Evolutionary conservation across 371 early-diverging fungal genomes (phyloP), one percentile per base, ranked within the genome.

Genomic region (Parasitella parasitica): DNA sequence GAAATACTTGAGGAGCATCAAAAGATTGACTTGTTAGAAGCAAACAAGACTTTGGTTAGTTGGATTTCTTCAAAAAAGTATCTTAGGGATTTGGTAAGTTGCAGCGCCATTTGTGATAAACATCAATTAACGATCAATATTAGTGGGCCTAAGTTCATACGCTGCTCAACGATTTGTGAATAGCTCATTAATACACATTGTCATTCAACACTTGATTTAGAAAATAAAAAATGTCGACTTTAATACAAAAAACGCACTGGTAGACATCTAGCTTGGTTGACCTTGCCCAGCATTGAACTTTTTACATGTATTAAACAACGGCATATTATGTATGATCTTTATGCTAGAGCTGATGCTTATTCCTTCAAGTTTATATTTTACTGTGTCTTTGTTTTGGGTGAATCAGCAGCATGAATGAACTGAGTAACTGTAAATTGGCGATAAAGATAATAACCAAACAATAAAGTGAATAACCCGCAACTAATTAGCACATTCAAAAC

Each of bases 401-500:
- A 16, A 16, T 30, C 22, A 15, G 32, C 4, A 4, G 49, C 32
- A 20, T 34, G 16, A 18, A 54, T 36, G 24, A 37, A 55, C 12
- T 54, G 15, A 13, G 63, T 55, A 18, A 61, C 37, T 2, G 53
- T 80, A 46, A 83, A 73, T 60, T 84, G 85, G 13, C 87, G 80
- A 70, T 88, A 91, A 56, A 84, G 74, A 54, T 87, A 89, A 66
- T 90, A 91, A 0, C 69, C 41, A 53, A 86, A 85, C 52, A 86
- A 78, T 0, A 84, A 28, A 18, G 63, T 63, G 73, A 95, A 95
- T 35, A 83, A 73, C 4, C 73, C 86, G 35, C 89, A 85, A 51
- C 89, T 86, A 53, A 90, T 69, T 1, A 89, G 51, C 9, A 88
- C 88, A 71, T 96, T 97, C 20, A 87, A 48, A 3, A 97, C 91